Percentiles rank a stretch among this genome's conserved stretches.
Conservation (phyloP, 2,329 filamentous ascomycete species). For the Lasiodiplodia hormozganensis region DNA sequence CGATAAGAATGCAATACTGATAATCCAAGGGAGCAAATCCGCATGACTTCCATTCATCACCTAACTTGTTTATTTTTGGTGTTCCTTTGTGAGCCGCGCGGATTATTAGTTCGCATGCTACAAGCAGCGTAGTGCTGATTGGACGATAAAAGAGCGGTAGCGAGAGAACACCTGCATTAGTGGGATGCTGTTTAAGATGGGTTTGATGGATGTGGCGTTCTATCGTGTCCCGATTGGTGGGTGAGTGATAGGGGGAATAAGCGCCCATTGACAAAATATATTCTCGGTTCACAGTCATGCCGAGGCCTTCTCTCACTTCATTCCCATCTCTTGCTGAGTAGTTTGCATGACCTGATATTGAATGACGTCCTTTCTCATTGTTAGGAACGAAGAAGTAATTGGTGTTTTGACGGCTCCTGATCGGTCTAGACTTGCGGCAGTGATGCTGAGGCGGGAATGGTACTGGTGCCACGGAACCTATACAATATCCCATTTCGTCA, state of each 20-base stretch:
- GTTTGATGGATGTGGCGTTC: neutral
- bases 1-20: neutral
- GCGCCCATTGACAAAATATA: neutral
- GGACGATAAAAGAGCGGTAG: neutral
- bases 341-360: neutral
- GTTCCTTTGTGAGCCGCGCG: neutral
- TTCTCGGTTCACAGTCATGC: no score
- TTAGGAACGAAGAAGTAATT: neutral
- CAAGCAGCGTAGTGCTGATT: neutral
- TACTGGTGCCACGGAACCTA: neutral
- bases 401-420: neutral
- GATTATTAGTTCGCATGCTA: neutral
- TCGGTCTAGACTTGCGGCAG: neutral
- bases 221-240: neutral
- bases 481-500: neutral
- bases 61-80: neutral
- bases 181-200: neutral
- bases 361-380: neutral
- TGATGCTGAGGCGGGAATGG: neutral
- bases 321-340: neutral
- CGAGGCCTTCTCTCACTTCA: neutral
- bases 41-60: neutral
- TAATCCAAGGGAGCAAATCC: neutral
- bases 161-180: neutral
- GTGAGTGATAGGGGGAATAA: neutral